Percentiles rank a stretch among this genome's conserved stretches.
Conservation (phyloP, 108 stramenopile species). For the Pseudonitzschia multistriata region DNA sequence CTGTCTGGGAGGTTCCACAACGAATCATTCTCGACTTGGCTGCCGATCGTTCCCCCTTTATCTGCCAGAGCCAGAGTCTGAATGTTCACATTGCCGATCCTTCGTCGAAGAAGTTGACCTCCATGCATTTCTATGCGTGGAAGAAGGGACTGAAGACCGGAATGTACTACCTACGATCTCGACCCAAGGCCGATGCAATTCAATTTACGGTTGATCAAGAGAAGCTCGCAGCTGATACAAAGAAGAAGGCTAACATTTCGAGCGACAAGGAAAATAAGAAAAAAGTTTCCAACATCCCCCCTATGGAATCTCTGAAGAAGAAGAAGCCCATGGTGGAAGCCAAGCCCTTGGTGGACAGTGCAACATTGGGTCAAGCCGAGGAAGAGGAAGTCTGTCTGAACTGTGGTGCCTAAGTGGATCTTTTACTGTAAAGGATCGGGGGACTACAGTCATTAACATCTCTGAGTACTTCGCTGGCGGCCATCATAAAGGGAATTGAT, state of each 20-base stretch:
- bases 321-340: conserved; percentile 8
- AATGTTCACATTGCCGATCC: conserved; percentile 99
- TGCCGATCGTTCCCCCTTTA: conserved; percentile 98
- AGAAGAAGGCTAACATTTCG: conserved; percentile 25
- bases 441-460: not conserved
- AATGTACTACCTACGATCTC: conserved; percentile 98
- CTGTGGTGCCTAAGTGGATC: conserved; percentile 75
- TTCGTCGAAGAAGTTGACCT: conserved; percentile 88
- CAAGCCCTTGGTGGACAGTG: conserved; percentile 40
- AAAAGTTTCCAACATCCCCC: conserved; percentile 5
- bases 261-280: conserved; percentile 28
- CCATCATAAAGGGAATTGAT: conserved; percentile 3
- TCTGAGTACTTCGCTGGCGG: not conserved
- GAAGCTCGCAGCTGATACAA: conserved; percentile 49
- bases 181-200: conserved; percentile 99
- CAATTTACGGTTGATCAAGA: conserved; percentile 98
- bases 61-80: conserved; percentile 98
- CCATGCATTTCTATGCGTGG: conserved; percentile 99
- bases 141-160: conserved; percentile 99
- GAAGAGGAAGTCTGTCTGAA: conserved; percentile 87
- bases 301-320: conserved; percentile 30
- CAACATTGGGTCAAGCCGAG: conserved; percentile 56
- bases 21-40: conserved; percentile 95
- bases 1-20: conserved; percentile 99
- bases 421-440: not conserved